Evolutionary conservation across 1,284 basidiomycete species (phyloP), one percentile per base, ranked within the genome.

Genomic region (Ganoderma resinaceum): DNA sequence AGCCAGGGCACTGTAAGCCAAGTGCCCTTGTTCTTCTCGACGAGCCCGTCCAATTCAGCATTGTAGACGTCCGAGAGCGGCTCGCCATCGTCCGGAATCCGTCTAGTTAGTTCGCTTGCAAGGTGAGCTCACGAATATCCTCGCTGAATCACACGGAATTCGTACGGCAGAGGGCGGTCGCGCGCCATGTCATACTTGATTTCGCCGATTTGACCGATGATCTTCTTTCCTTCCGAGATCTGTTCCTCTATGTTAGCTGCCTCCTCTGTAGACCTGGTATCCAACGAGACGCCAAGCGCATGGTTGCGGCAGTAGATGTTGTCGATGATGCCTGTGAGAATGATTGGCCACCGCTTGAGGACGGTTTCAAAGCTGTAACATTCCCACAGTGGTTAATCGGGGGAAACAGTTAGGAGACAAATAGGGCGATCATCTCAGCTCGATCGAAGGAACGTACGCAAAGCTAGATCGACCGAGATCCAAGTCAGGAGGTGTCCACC

Each of bases 1-100:
- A 99, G 85, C 96, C 97, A 99, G 4, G 96, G 94, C 9, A 94
- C 90, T 1, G 88, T 92, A 78, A 96, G 96, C 97, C 97, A 99
- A 0, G 91, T 94, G 73, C 91, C 86, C 70, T 88, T 85, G 1
- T 84, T 82, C 1, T 84, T 79, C 14, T 82, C 76, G 0, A 80
- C 81, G 2, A 93, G 83, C 0, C 79, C 77, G 2, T 80, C 80
- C 14, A 98, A 83, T 72, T 94, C 91, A 0, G 82, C 77, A 73
- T 98, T 98, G 81, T 96, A 98, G 29, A 86, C 81, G 0, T 86
- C 84, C 2, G 88, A 81, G 67, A 89, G 87, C 20, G 89, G 80
- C 58, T 92, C 93, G 1, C 91, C 91, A 74, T 97, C 96, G 3
- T 89, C 82, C 11, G 85, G 82, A 63, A 97, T 90, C 0, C 81